Base-by-base conservation (phyloP, 1,139 yeast species). In the Entelexis paramagnoliae region DNA sequence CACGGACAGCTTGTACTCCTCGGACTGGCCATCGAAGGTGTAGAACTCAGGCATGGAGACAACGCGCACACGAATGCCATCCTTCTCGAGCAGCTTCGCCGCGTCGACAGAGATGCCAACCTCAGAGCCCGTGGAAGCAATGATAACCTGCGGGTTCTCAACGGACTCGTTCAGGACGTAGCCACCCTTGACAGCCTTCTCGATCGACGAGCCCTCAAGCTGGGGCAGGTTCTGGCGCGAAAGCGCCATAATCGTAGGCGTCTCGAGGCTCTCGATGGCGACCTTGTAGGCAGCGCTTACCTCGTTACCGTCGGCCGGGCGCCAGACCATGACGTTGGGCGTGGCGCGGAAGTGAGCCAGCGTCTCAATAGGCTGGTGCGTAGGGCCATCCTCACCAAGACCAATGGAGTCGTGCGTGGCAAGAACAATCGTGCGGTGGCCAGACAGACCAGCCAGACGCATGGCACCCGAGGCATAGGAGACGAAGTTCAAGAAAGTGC, bases 271-370 rank as follows among this genome's bases (percentile, higher is more conserved):
- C 67, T 77, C 80, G 59, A 91, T 65, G 53, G 98, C 86, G 62
- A 76, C 75, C 72, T 78, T 74, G 81, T 91, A 91, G 60, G 98
- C 96, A 66, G 97, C 99, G 62, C 96, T 85, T 61, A 85, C 83
- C 77, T 91, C 99, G 72, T 91, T 91, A 76, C 99, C 99, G 71
- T 93, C 98, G 68, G 98, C 98, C 64, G 98, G 98, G 80, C 99
- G 87, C 97, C 97, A 91, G 58, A 91, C 97, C 70, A 83, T 79
- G 64, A 81, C 67, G 78, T 93, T 93, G 75, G 99, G 99, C 65
- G 79, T 70, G 62, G 98, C 96, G 79, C 99, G 87, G 74, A 93
- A 81, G 73, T 91, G 98, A 58, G 97, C 95, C 69, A 91, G 76
- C 58, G 98, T 91, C 79, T 91, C 99, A 65, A 91, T 87, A 72